A percentile compares a stretch with the other conserved stretches of the same genome.
Conservation (phyloP, 1,284 basidiomycete species). For the Pascua sp. region DNA sequence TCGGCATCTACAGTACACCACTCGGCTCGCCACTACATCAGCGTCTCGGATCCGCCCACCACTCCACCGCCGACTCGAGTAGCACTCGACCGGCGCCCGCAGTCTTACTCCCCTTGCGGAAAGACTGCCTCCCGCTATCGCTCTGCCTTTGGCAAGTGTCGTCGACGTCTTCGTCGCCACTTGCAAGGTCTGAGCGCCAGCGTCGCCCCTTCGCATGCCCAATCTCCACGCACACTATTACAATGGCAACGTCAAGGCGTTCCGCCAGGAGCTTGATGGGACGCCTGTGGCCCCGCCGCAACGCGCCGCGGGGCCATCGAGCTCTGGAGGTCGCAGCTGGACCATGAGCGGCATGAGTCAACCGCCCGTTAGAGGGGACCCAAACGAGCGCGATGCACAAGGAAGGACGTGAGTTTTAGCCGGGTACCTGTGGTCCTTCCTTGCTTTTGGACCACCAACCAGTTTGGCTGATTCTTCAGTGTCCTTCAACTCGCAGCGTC, state of each 20-base stretch:
- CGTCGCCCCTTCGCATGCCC: constrained; percentile 39
- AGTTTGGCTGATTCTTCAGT: constrained; percentile 52
- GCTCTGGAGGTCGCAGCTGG: constrained; percentile 62
- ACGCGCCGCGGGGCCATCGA: constrained; percentile 29
- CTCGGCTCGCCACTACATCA: too few species aligned
- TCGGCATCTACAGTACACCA: too few species aligned
- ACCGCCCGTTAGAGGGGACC: constrained; percentile 37
- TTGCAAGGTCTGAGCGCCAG: constrained; percentile 11
- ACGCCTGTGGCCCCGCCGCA: constrained; percentile 39
- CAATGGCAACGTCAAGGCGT: constrained; percentile 72
- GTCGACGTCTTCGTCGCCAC: constrained; percentile 3
- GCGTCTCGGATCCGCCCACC: neutral
- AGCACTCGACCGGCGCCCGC: neutral
- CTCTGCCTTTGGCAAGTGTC: neutral
- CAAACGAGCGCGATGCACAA: constrained; percentile 45
- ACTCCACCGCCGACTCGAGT: neutral
- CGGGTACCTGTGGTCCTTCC: constrained; percentile 55
- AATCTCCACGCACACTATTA: constrained; percentile 73
- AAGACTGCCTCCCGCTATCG: constrained; percentile 1
- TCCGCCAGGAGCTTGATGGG: constrained; percentile 71
- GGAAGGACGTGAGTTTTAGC: constrained; percentile 40
- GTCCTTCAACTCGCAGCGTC: constrained; percentile 78
- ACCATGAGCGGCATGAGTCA: constrained; percentile 55
- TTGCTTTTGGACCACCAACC: constrained; percentile 56
- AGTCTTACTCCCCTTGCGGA: neutral